Conservation (phyloP, 192 early-diverging fungal species). For the Geranomyces michiganensis region DNA sequence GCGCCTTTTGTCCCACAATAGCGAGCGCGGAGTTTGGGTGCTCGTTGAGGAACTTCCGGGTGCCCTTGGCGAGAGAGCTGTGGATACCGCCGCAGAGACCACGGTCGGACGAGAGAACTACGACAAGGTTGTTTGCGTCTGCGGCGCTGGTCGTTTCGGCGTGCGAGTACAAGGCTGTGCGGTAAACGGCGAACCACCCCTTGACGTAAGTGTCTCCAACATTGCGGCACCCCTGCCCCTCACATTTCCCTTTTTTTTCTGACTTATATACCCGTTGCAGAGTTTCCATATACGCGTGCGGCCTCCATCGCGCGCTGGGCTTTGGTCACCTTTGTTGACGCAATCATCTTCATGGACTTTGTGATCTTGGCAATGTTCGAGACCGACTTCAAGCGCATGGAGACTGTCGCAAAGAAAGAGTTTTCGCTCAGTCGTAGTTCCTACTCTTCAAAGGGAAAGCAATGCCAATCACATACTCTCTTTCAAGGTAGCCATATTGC, state of each 20-base stretch:
- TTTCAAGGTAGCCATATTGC: slow-evolving; percentile 93
- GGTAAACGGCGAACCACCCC: too few species aligned
- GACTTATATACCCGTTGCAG: slow-evolving; percentile 65
- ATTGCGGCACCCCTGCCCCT: too few species aligned
- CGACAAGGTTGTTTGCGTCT: slow-evolving; percentile 68
- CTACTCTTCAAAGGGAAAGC: not conserved
- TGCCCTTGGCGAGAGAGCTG: slow-evolving; percentile 85
- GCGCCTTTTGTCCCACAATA: slow-evolving; percentile 87
- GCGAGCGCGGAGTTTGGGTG: slow-evolving; percentile 61
- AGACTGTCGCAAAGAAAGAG: slow-evolving; percentile 61
- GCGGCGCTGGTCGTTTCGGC: slow-evolving; percentile 69
- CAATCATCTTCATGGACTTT: slow-evolving; percentile 99
- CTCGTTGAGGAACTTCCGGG: slow-evolving; percentile 67
- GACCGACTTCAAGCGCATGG: slow-evolving; percentile 92
- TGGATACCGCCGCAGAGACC: slow-evolving; percentile 99
- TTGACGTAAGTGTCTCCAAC: too few species aligned
- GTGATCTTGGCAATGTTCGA: slow-evolving; percentile 99
- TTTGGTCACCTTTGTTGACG: slow-evolving; percentile 94
- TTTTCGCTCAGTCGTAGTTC: not conserved
- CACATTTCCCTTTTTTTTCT: too few species aligned
- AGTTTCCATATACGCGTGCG: slow-evolving; percentile 74
- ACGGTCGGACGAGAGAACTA: slow-evolving; percentile 92
- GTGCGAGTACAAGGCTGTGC: slow-evolving; percentile 74
- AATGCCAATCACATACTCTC: slow-evolving; percentile 67
- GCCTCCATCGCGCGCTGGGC: slow-evolving; percentile 88